Evolutionary conservation across 164 flowering plant genomes (phyloP), one percentile per base, ranked within the genome.

Genomic region (Vitis riparia): DNA sequence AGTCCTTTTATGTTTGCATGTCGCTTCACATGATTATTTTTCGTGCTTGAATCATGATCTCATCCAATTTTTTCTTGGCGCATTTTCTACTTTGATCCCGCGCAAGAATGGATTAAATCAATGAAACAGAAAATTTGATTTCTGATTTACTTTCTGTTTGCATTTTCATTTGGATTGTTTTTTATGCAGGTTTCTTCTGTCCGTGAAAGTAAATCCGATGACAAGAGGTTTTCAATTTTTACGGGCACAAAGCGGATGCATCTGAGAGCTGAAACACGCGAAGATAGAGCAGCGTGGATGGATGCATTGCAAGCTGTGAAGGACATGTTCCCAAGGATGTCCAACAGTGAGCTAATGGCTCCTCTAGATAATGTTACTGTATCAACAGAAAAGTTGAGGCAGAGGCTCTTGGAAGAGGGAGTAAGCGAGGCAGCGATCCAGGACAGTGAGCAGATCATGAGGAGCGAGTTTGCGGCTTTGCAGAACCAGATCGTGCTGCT

Each of bases 301-400:
- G 97, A 95, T 44, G 94, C 97, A 23, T 79, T 95, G 79, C 98
- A 88, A 75, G 92, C 94, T 7, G 90, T 93, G 67, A 95, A 95
- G 72, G 97, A 93, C 66, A 84, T 95, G 97, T 95, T 93, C 55
- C 99, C 97, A 0, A 77, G 98, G 65, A 82, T 91, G 76, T 93
- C 97, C 11, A 91, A 93, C 75, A 83, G 97, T 55, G 98, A 95
- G 69, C 78, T 93, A 23, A 89, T 93, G 93, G 92, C 84, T 57
- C 87, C 88, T 4, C 23, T 78, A 1, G 81, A 80, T 58, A 74
- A 77, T 66, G 72, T 79, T n/a, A 71, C 75, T 8, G 84, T 93
- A 5, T 93, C 97, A 2, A 93, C 97, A 0, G 94, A 91, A 62
- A 91, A 84, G 77, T 74, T 95, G 78, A 88, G 96, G 80, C 88